A percentile compares a stretch with the other conserved stretches of the same genome.
Evolutionary conservation across 805 yeast genomes (phyloP).

Genomic region (Candida gorgasii): DNA sequence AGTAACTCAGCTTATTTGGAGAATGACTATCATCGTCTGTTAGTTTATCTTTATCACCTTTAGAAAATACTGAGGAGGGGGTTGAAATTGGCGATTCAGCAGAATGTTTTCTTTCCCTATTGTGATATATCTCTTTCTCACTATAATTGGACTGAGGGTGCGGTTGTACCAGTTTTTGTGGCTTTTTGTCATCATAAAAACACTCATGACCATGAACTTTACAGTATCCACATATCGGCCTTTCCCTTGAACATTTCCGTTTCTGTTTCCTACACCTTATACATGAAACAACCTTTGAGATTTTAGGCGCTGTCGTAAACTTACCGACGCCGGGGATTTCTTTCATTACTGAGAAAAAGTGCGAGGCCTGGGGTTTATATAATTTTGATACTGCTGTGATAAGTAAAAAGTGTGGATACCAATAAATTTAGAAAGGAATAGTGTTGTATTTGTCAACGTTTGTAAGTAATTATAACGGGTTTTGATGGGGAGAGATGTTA

Average conservation of each 20-base stretch:
- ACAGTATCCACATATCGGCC: slow-evolving; percentile 10
- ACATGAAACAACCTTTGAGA: slow-evolving; percentile 13
- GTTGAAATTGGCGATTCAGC: background rate
- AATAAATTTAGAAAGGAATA: background rate
- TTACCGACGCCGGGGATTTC: slow-evolving; percentile 10
- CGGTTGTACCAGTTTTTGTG: too few species aligned
- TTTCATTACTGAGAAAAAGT: slow-evolving; percentile 2
- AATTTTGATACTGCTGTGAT: background rate
- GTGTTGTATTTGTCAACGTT: too few species aligned
- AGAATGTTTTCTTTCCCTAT: background rate
- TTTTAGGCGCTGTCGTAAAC: slow-evolving; percentile 7
- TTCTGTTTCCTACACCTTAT: slow-evolving; percentile 12
- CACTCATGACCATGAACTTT: background rate
- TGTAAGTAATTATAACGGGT: too few species aligned
- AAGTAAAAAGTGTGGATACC: background rate
- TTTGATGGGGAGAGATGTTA: too few species aligned
- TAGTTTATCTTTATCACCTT: background rate
- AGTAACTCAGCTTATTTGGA: too few species aligned
- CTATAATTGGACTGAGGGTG: too few species aligned
- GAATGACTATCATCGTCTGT: background rate
- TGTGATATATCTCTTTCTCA: background rate
- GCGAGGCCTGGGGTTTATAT: background rate
- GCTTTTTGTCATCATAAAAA: background rate
- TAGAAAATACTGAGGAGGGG: background rate
- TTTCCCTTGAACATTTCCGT: slow-evolving; percentile 13